Evolutionary conservation across 352 stramenopile species (phyloP).

Genomic region (Globisporangium radiosum): DNA sequence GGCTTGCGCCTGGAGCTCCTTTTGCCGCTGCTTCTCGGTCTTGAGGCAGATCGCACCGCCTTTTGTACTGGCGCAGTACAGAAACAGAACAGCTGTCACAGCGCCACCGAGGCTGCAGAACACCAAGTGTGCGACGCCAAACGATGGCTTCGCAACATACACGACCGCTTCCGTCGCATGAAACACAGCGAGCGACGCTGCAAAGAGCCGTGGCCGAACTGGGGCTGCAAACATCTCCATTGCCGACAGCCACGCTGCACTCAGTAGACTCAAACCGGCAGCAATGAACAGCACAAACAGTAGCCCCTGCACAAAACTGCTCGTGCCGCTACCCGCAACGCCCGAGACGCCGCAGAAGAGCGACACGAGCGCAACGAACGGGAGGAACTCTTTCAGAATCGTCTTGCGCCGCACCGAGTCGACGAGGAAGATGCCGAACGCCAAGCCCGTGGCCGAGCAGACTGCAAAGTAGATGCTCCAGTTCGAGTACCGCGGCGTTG

Average conservation of each 20-base stretch:
- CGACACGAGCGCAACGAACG: constrained; percentile 56
- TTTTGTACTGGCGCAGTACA: constrained; percentile 77
- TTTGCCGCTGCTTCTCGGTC: constrained; percentile 71
- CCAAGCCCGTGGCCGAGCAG: constrained; percentile 38
- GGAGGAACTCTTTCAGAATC: constrained; percentile 84
- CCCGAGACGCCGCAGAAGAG: constrained; percentile 55
- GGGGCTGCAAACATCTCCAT: constrained; percentile 79
- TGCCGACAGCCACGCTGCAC: constrained; percentile 62
- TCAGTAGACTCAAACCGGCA: constrained; percentile 61
- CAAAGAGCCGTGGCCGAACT: constrained; percentile 58
- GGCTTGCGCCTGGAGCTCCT: constrained; percentile 21
- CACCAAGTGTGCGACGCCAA: constrained; percentile 52
- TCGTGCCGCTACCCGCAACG: constrained; percentile 25
- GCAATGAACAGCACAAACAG: constrained; percentile 62
- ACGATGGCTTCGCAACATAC: constrained; percentile 53
- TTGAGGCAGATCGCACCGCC: constrained; percentile 81
- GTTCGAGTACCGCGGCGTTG: constrained; percentile 27
- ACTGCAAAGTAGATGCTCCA: constrained; percentile 54
- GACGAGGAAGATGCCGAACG: constrained; percentile 73
- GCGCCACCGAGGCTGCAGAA: constrained; percentile 30
- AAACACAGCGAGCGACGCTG: constrained; percentile 60
- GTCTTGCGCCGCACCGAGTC: constrained; percentile 86
- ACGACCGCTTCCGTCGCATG: constrained; percentile 50
- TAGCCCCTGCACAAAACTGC: constrained; percentile 36
- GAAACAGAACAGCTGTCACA: constrained; percentile 62